Evolutionary conservation across 805 yeast genomes (phyloP), one percentile per base, ranked within the genome.

Genomic region (Saccharomycopsis oosterbeekiorum): DNA sequence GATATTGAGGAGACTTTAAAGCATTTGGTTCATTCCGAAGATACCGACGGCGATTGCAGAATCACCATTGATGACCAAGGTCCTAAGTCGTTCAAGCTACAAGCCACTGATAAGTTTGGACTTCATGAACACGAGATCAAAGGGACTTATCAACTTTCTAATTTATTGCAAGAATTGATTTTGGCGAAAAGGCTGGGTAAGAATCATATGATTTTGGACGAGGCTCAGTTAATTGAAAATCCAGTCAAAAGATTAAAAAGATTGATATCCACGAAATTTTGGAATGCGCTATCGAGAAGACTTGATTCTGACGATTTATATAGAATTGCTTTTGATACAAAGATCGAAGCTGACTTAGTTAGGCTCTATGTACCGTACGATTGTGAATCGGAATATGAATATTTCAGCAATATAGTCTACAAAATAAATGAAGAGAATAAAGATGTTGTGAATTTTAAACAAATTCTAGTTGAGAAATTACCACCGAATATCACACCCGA

Each of bases 101-200:
- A 94, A 10, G 89, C 97, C 1, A 89, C 85, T 43, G 87, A 88
- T 70, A 89, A 96, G 2, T 82, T 84, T 68, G 97, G 97, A 1
- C 88, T 74, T 74, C 84, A 82, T 50, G 85, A 82, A 67, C 80
- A 81, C 60, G 88, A 85, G 63, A 79, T 91, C 60, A 76, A 96
- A 63, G 97, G 97, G 2, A 91, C 97, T 0, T 91, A 91, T 69
- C 87, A 88, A 91, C 75, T 91, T 56, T 86, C 96, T 0, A 92
- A 92, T 71, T 74, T 92, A 47, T 76, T 91, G 61, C 97, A 91
- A 74, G 97, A 91, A 72, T 77, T 91, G 65, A 89, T 97, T 0
- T 83, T 90, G 63, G 97, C 97, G 14, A 83, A 88, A 69, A 76
- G 87, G 62, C 81, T 84, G 70, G 96, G 96, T 10, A 79, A 93